Evolutionary conservation across 768 basidiomycete genomes (phyloP).

Genomic region (Postia placenta): DNA sequence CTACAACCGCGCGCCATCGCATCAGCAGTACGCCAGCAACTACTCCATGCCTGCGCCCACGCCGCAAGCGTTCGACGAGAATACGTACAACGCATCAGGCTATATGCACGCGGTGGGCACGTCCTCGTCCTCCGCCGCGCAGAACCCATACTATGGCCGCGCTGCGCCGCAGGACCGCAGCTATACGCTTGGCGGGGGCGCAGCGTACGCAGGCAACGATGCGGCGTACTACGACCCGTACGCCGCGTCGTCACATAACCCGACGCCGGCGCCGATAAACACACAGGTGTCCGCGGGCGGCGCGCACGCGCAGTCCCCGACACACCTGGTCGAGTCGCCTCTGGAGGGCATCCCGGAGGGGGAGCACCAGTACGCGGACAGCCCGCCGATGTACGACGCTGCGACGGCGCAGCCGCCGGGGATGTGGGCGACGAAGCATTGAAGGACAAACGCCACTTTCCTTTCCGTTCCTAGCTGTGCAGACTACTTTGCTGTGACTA

Average conservation of each 20-base stretch:
- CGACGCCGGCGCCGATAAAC: constrained; percentile 31
- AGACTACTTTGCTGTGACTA: no score
- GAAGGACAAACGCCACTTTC: no score
- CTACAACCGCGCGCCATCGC: constrained; percentile 23
- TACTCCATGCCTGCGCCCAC: constrained; percentile 33
- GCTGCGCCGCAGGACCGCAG: constrained; percentile 31
- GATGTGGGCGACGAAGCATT: constrained; percentile 44
- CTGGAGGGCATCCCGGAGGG: constrained; percentile 12
- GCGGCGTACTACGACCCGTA: constrained; percentile 11
- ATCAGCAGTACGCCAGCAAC: constrained; percentile 41
- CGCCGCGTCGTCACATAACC: constrained; percentile 16
- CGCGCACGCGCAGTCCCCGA: constrained; percentile 3
- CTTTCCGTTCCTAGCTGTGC: no score
- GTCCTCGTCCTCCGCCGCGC: constrained; percentile 6
- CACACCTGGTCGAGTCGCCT: constrained; percentile 7
- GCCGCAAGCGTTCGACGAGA: constrained; percentile 27
- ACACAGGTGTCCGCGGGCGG: constrained; percentile 18
- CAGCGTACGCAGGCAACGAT: constrained; percentile 30
- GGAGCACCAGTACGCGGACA: constrained; percentile 37
- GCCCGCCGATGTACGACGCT: constrained; percentile 63
- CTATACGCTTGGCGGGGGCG: constrained; percentile 52
- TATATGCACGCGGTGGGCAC: constrained; percentile 11
- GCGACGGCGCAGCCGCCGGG: constrained; percentile 42
- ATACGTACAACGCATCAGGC: constrained; percentile 34
- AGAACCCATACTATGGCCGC: constrained; percentile 12